Conservation (phyloP, 2,329 filamentous ascomycete species). For the Aaosphaeria pasadenensis region DNA sequence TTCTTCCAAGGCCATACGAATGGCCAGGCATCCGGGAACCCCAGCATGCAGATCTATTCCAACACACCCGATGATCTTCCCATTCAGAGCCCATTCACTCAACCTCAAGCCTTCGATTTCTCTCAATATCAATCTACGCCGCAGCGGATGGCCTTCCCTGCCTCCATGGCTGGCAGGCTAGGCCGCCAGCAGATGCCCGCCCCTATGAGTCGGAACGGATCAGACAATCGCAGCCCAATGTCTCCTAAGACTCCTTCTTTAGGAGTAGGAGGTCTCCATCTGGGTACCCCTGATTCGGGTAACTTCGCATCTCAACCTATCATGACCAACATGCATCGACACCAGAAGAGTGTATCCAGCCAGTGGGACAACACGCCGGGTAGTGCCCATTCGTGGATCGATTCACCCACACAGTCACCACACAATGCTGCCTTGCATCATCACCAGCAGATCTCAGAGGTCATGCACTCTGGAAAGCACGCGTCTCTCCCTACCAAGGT, state of each 20-base stretch:
- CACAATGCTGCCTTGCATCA: constrained; percentile 63
- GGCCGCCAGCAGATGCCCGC: constrained; percentile 30
- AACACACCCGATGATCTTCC: constrained; percentile 89
- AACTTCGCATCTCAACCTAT: constrained; percentile 78
- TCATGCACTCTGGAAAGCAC: constrained; percentile 77
- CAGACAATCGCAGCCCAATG: constrained; percentile 74
- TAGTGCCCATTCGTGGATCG: constrained; percentile 80
- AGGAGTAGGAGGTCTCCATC: constrained; percentile 68
- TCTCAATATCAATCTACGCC: constrained; percentile 69
- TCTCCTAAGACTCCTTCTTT: constrained; percentile 82
- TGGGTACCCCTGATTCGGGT: constrained; percentile 68
- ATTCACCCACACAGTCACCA: constrained; percentile 86
- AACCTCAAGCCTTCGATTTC: constrained; percentile 67
- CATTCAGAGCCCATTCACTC: constrained; percentile 84
- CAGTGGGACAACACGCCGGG: constrained; percentile 88
- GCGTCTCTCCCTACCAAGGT: constrained; percentile 90
- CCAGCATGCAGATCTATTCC: constrained; percentile 56
- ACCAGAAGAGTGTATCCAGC: constrained; percentile 80
- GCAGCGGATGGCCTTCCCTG: constrained; percentile 46
- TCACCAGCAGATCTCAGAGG: constrained; percentile 79
- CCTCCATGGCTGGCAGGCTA: constrained; percentile 30
- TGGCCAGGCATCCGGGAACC: constrained; percentile 40
- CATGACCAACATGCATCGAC: constrained; percentile 61
- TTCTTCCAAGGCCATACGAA: constrained; percentile 38
- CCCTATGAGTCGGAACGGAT: constrained; percentile 58